A percentile compares a stretch with the other conserved stretches of the same genome.
Conservation (phyloP, 2,329 filamentous ascomycete species). For the Ophiostoma quercus region DNA sequence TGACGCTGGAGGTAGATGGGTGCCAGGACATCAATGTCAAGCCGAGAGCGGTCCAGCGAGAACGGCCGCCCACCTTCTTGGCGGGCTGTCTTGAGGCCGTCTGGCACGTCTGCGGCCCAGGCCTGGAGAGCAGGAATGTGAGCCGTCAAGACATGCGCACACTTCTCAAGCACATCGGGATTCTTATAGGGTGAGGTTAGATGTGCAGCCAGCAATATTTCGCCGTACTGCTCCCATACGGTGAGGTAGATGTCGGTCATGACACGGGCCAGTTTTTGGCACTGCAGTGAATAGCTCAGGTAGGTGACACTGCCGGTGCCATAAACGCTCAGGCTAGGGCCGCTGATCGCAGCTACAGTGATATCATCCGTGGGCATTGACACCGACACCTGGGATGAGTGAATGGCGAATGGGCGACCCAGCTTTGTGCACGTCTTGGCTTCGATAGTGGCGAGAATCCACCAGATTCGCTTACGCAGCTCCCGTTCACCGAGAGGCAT, state of each 20-base stretch:
- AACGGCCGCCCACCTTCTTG: neutral
- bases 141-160: slow-evolving; percentile 11
- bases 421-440: slow-evolving; percentile 44
- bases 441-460: slow-evolving; percentile 46
- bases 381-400: slow-evolving; percentile 35
- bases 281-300: neutral
- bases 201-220: neutral
- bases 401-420: slow-evolving; percentile 40
- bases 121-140: slow-evolving; percentile 5
- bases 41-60: slow-evolving; percentile 6
- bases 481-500: slow-evolving; percentile 37
- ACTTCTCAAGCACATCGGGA: slow-evolving; percentile 17
- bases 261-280: neutral
- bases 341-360: neutral
- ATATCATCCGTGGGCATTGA: slow-evolving; percentile 35
- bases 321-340: neutral
- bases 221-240: neutral
- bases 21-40: slow-evolving; percentile 23
- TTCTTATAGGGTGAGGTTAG: neutral
- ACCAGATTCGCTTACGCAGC: slow-evolving; percentile 49
- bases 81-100: neutral
- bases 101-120: slow-evolving; percentile 14
- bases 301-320: neutral
- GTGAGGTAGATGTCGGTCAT: neutral
- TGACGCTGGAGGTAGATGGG: slow-evolving; percentile 41